phyloP scores from a whole-genome alignment of 352 stramenopile species.

The Pythium utonaiense region DNA sequence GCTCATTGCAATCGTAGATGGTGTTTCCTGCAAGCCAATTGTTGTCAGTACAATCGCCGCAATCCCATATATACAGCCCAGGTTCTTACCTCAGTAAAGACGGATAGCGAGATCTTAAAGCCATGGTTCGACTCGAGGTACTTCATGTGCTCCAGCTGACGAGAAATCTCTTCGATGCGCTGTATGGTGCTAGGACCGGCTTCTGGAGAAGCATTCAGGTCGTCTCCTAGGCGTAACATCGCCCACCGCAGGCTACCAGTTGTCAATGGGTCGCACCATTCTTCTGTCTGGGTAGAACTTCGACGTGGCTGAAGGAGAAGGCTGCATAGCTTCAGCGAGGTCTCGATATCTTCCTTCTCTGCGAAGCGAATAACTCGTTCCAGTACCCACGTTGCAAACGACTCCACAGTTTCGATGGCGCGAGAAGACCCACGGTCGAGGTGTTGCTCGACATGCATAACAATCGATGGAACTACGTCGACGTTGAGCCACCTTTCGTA shows the following conservation, averaged over 20 bases:
- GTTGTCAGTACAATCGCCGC: background rate
- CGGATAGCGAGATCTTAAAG: slow-evolving; percentile 53
- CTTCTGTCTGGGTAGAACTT: background rate
- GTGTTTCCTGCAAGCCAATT: slow-evolving; percentile 35
- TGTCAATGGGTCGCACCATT: background rate
- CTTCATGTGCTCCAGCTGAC: slow-evolving; percentile 55
- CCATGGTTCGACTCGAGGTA: slow-evolving; percentile 38
- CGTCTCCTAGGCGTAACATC: slow-evolving; percentile 11
- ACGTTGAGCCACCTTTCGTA: slow-evolving; percentile 53
- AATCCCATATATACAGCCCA: background rate
- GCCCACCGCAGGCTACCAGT: slow-evolving; percentile 15
- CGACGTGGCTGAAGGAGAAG: slow-evolving; percentile 10
- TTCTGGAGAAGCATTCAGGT: slow-evolving; percentile 10
- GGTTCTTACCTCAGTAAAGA: slow-evolving; percentile 39
- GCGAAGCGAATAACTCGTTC: slow-evolving; percentile 9
- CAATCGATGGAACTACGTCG: slow-evolving; percentile 48
- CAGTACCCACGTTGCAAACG: slow-evolving; percentile 15
- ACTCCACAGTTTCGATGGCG: background rate
- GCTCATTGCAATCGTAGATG: slow-evolving; percentile 65
- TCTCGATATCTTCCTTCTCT: slow-evolving; percentile 20
- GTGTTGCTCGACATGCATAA: slow-evolving; percentile 24
- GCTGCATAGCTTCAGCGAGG: slow-evolving; percentile 19
- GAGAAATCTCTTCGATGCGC: slow-evolving; percentile 30
- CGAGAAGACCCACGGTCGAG: background rate
- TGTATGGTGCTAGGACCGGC: background rate